Conservation (phyloP, 225 moss, liverwort and hornwort species). For the Ulota crispa region DNA sequence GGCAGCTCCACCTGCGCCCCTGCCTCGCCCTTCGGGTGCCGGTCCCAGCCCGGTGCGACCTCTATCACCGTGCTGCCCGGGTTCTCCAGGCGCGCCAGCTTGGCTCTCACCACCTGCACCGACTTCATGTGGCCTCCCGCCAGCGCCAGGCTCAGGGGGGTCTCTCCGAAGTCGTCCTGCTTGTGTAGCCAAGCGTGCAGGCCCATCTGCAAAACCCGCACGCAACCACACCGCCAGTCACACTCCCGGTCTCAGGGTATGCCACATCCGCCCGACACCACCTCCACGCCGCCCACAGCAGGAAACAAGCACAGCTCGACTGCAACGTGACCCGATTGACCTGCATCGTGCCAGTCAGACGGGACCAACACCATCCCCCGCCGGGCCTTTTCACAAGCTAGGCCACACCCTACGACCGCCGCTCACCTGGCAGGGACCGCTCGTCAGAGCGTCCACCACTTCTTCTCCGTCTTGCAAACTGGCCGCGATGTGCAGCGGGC, state of each 20-base stretch:
- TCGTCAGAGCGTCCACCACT: constrained; percentile 78
- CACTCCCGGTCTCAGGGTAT: too few relatives aligned
- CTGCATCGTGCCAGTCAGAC: not conserved
- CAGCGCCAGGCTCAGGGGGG: constrained; percentile 65
- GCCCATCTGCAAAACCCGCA: constrained; percentile 55
- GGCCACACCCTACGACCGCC: not conserved
- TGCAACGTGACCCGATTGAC: not conserved
- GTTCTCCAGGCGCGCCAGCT: constrained; percentile 57
- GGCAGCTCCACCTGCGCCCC: constrained; percentile 40
- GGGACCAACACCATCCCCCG: not conserved
- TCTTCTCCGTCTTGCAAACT: constrained; percentile 66
- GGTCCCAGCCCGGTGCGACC: constrained; percentile 35
- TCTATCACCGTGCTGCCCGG: constrained; percentile 32
- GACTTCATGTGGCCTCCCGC: constrained; percentile 50
- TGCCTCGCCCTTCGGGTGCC: not conserved
- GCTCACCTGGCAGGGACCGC: constrained; percentile 77
- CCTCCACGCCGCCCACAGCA: not conserved
- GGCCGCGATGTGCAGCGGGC: constrained; percentile 88
- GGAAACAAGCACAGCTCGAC: rapidly evolving
- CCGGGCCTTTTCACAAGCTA: rapidly evolving
- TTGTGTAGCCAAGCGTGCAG: constrained; percentile 65
- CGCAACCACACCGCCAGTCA: not conserved
- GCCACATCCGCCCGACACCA: too few relatives aligned
- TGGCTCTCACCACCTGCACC: constrained; percentile 61
- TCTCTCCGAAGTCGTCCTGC: constrained; percentile 58